Base-by-base conservation (phyloP, 2,329 filamentous ascomycete genomes). In the Chaetomiaceae sp. region DNA sequence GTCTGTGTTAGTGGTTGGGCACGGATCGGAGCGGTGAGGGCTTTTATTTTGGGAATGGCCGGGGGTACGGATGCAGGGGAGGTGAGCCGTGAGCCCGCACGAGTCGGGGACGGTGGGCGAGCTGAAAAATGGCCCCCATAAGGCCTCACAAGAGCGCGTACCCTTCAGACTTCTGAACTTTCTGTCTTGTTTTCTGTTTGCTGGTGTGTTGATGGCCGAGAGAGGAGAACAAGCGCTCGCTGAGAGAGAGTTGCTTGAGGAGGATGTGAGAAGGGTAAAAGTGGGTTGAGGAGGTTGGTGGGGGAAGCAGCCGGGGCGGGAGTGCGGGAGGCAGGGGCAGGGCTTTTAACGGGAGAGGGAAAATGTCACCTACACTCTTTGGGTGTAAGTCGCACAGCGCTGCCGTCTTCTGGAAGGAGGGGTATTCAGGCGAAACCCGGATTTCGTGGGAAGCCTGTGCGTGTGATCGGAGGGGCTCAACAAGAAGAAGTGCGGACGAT, bases 281-380 rank as follows among this genome's bases (percentile, higher is more conserved):
- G 57, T 51, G 43, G 51, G 48, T 56, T 55, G 52, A 51, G 50
- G 50, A 55, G 47, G 42, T 27, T 54, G 52, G 54, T 54, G 55
- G 54, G 54, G 54, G 44, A 34, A 42, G 30, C 37, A 30, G 39
- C 27, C 31, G 50, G 52, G 42, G 49, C 31, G 35, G 38, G 53
- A 52, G 44, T 17, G 48, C 50, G 51, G 53, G 54, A 51, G 40
- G 48, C 41, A 53, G 48, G 53, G 51, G 55, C 25, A 42, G 53
- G 41, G 50, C 34, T 55, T 53, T 40, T 52, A 51, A 48, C 37
- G 19, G 52, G 37, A 56, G 48, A 51, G 51, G 20, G 48, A 58
- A 60, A 60, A 56, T 56, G 57, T 53, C 52, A 61, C 60, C 57
- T 56, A 61, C 59, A 54, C 55, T 55, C 34, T 53, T 49, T 31